Base-by-base conservation (phyloP, 495 filamentous ascomycete species). In the Aspergillus wentii region DNA sequence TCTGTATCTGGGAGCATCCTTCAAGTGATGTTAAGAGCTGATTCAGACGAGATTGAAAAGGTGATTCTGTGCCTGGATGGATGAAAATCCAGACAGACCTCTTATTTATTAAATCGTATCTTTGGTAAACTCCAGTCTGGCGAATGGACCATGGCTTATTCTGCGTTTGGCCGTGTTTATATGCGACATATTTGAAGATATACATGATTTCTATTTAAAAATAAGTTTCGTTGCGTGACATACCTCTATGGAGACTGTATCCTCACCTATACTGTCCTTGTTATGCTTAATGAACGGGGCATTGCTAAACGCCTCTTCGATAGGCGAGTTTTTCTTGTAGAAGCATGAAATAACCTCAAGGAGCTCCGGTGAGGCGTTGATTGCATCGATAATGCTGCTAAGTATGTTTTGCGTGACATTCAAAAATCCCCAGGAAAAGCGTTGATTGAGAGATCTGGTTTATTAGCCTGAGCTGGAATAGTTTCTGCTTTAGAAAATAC, bases 51-150 rank as follows among this genome's bases (percentile, higher is more conserved):
- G 43, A 28, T 38, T 62, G 49, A 28, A 52, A 56, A 15, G 40
- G 25, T 8, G 52, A 60, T n/a, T 57, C 43, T 36, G 41, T 44
- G 0, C 46, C 54, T 32, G 68, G 64, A 40, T 60, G 61, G 27
- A 72, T 40, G 13, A 67, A 39, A 0, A 71, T 41, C 21, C 47
- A 66, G n/a, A 54, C 38, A 8, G 48, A 54, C 28, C 57, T 53
- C 22, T 38, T 42, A 7, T 46, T 64, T 11, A 18, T 15, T 4
- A 35, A 15, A 22, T 66, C 47, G 32, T 54, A 57, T 39, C 56
- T 57, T 21, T 68, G 67, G 41, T 66, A 72, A 4, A 72, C 36
- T 0, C 64, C 66, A 5, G 48, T 69, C 38, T 71, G 69, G 9
- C 69, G 66, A 22, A 68, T 53, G 5, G 49, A 49, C 69, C 69